Conservation (phyloP, 179 eudicot genomes). For the Corrigiola litoralis region DNA sequence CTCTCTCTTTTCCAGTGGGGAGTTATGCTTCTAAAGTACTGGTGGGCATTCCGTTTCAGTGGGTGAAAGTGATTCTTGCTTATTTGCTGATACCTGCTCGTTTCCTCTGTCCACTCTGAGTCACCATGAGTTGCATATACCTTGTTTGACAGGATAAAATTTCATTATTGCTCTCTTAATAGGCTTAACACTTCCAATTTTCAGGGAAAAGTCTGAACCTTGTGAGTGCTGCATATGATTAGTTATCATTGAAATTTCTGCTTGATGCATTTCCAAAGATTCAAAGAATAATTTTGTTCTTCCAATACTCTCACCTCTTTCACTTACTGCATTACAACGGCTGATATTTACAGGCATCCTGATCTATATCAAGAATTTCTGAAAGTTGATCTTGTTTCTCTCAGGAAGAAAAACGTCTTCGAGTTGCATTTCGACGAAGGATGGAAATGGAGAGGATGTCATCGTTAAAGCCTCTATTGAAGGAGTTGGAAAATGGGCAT, state of each 20-base stretch:
- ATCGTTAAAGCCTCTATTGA: slow-evolving; percentile 59
- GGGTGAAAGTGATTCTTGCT: background rate
- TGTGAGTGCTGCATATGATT: no score
- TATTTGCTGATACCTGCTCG: background rate
- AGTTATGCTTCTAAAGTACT: no score
- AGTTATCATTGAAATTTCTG: no score
- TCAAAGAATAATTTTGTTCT: background rate
- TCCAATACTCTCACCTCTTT: background rate
- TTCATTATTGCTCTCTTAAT: background rate
- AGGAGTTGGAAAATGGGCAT: slow-evolving; percentile 53
- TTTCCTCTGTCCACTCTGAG: background rate
- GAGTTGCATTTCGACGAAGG: slow-evolving; percentile 56
- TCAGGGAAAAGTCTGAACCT: background rate
- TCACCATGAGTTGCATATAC: background rate
- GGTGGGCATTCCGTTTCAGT: no score
- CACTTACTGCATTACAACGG: background rate
- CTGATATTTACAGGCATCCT: slow-evolving; percentile 4
- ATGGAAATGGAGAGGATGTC: slow-evolving; percentile 82
- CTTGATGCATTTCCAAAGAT: background rate
- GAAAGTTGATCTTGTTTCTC: slow-evolving; percentile 11
- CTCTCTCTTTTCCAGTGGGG: no score
- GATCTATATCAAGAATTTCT: slow-evolving; percentile 3
- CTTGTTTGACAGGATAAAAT: background rate
- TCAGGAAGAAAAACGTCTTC: slow-evolving; percentile 69
- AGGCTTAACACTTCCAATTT: background rate